phyloP scores from a whole-genome alignment of 2,329 filamentous ascomycete species.

The Teratosphaeria epicoccoides region DNA sequence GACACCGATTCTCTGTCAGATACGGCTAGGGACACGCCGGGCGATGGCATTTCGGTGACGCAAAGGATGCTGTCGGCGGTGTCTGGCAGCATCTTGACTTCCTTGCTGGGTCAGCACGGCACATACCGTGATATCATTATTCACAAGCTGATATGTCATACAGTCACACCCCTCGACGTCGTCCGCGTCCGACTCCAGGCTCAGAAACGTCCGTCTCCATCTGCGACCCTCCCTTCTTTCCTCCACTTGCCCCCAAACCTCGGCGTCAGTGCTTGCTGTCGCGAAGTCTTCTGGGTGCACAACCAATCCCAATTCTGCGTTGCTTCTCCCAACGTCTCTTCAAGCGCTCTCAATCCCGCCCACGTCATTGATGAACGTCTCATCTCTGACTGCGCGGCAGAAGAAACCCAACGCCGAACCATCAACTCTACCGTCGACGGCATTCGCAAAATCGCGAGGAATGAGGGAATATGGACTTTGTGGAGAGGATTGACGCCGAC shows the following conservation, averaged over 20 bases:
- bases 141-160: background rate
- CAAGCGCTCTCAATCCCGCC: slow-evolving; percentile 23
- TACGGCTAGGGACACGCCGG: slow-evolving; percentile 6
- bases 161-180: slow-evolving; percentile 91
- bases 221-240: slow-evolving; percentile 42
- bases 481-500: slow-evolving; percentile 95
- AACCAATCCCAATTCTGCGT: slow-evolving; percentile 74
- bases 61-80: slow-evolving; percentile 96
- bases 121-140: background rate
- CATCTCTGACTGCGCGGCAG: slow-evolving; percentile 66
- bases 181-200: slow-evolving; percentile 92
- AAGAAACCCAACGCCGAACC: slow-evolving; percentile 71
- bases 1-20: slow-evolving; percentile 8
- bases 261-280: slow-evolving; percentile 87
- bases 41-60: slow-evolving; percentile 60
- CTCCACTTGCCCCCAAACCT: slow-evolving; percentile 70
- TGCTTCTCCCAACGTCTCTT: slow-evolving; percentile 34
- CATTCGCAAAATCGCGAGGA: slow-evolving; percentile 82
- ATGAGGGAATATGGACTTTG: slow-evolving; percentile 75
- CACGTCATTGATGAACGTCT: slow-evolving; percentile 32
- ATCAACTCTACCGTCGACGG: slow-evolving; percentile 90
- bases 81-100: slow-evolving; percentile 80
- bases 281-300: slow-evolving; percentile 93
- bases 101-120: slow-evolving; percentile 60
- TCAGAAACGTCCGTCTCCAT: slow-evolving; percentile 51